These are phyloP conservation scores for Pythium pyrilobum DNA, from an alignment of 352 stramenopile genomes.

Conservation along the genomic window DNA sequence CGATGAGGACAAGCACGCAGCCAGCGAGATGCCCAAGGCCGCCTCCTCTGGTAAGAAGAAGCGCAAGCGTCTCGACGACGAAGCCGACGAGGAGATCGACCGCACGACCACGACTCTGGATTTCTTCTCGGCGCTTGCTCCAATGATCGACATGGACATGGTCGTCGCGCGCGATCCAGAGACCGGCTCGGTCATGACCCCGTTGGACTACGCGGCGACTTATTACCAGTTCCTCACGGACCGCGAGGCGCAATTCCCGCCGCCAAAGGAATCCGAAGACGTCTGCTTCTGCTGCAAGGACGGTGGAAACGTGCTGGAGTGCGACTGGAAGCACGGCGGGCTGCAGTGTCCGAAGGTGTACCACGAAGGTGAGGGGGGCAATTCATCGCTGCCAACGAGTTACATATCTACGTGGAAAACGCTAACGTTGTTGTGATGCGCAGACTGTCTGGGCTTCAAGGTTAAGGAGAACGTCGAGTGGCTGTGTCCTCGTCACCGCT, in stretches of 20 bases:
- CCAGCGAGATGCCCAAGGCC: neutral
- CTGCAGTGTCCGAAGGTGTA: slow-evolving; percentile 73
- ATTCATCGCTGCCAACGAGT: neutral
- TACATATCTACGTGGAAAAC: no score
- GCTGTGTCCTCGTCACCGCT: slow-evolving; percentile 67
- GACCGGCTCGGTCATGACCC: slow-evolving; percentile 30
- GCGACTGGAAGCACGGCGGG: slow-evolving; percentile 57
- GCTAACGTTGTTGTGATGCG: no score
- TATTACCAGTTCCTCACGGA: slow-evolving; percentile 62
- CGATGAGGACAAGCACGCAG: no score
- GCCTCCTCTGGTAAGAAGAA: slow-evolving; percentile 29
- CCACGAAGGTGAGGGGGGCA: slow-evolving; percentile 46
- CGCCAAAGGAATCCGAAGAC: slow-evolving; percentile 57
- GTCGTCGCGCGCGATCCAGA: slow-evolving; percentile 4
- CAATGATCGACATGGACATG: slow-evolving; percentile 2
- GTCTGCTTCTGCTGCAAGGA: slow-evolving; percentile 85
- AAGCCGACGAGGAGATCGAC: slow-evolving; percentile 16
- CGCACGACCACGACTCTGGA: neutral
- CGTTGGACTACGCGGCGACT: slow-evolving; percentile 52
- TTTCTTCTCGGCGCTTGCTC: neutral
- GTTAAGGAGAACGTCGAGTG: slow-evolving; percentile 55
- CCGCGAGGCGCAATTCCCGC: slow-evolving; percentile 26
- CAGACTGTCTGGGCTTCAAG: slow-evolving; percentile 66
- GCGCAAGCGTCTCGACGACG: slow-evolving; percentile 30
- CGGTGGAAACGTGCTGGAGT: slow-evolving; percentile 73